phyloP scores from a whole-genome alignment of 2,329 filamentous ascomycete genomes.

The Arachnomyces sp. region DNA sequence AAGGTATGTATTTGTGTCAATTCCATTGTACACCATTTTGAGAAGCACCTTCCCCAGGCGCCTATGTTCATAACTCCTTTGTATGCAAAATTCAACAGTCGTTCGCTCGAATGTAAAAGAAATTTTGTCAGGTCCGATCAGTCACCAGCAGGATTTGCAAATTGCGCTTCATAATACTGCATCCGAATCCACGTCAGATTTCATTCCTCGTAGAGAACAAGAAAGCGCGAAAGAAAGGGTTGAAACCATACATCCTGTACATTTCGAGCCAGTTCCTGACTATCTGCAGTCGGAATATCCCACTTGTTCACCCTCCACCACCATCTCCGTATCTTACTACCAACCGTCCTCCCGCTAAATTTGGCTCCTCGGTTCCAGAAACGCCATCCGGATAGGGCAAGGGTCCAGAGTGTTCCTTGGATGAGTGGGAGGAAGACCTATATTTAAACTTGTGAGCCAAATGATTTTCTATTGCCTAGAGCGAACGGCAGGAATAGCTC shows the following conservation, averaged over 20 bases:
- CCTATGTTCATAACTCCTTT: too few relatives aligned
- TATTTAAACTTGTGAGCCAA: neutral
- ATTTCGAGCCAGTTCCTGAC: constrained; percentile 24
- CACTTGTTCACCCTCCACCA: constrained; percentile 96
- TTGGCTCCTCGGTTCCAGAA: constrained; percentile 76
- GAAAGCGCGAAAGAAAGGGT: neutral
- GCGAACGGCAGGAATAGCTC: too few relatives aligned
- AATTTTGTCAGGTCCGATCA: constrained; percentile 12
- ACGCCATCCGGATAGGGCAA: constrained; percentile 79
- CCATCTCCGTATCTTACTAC: constrained; percentile 75
- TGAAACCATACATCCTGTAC: constrained; percentile 37
- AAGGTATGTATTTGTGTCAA: neutral
- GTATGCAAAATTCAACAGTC: neutral
- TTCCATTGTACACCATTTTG: too few relatives aligned
- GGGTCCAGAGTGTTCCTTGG: constrained; percentile 83
- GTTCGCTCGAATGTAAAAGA: neutral
- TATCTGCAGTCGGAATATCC: constrained; percentile 50
- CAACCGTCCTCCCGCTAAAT: constrained; percentile 67
- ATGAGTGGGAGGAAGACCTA: constrained; percentile 78
- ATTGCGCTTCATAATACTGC: constrained; percentile 31
- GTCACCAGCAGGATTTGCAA: constrained; percentile 25
- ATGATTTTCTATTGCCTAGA: neutral
- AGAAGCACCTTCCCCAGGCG: too few relatives aligned
- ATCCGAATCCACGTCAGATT: constrained; percentile 26
- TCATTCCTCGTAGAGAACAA: too few relatives aligned